Evolutionary conservation across 176 grass and related monocot genomes (phyloP).

Genomic region (Phoenix dactylifera): DNA sequence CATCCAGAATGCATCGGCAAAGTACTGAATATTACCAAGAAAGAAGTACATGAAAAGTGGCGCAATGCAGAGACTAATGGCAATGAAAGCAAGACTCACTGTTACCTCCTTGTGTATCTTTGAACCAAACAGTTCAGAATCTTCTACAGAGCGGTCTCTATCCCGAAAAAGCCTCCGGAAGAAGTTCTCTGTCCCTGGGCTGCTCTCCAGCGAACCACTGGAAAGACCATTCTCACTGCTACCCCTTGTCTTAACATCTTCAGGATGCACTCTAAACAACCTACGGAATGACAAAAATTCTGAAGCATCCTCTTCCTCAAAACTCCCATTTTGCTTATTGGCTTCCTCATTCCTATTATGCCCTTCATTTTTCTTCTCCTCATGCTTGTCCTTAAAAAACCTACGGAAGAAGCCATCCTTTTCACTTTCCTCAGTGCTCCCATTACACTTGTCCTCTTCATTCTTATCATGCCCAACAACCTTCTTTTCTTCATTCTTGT

Average conservation of each 20-base stretch:
- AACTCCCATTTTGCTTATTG: constrained; percentile 29
- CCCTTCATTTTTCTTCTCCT: too few relatives aligned
- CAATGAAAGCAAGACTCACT: background rate
- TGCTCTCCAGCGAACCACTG: constrained; percentile 51
- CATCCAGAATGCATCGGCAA: too few relatives aligned
- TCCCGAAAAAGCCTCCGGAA: constrained; percentile 80
- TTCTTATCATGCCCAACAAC: constrained; percentile 44
- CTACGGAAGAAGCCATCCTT: too few relatives aligned
- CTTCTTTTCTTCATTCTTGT: constrained; percentile 84
- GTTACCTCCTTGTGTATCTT: constrained; percentile 65
- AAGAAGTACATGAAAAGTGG: too few relatives aligned
- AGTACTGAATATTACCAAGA: too few relatives aligned
- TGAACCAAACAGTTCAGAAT: constrained; percentile 68
- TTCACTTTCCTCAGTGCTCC: too few relatives aligned
- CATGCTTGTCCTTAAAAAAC: too few relatives aligned
- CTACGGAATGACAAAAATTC: constrained; percentile 90
- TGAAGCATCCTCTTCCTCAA: constrained; percentile 84
- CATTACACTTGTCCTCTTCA: constrained; percentile 22
- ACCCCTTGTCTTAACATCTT: constrained; percentile 51
- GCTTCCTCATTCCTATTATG: too few relatives aligned
- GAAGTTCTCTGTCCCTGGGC: constrained; percentile 92
- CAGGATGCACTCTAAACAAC: constrained; percentile 90
- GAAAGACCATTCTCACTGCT: constrained; percentile 41
- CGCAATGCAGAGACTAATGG: too few relatives aligned
- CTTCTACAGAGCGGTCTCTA: constrained; percentile 79